Conservation (phyloP, 163 green algal genomes). For the Chlorella variabilis region DNA sequence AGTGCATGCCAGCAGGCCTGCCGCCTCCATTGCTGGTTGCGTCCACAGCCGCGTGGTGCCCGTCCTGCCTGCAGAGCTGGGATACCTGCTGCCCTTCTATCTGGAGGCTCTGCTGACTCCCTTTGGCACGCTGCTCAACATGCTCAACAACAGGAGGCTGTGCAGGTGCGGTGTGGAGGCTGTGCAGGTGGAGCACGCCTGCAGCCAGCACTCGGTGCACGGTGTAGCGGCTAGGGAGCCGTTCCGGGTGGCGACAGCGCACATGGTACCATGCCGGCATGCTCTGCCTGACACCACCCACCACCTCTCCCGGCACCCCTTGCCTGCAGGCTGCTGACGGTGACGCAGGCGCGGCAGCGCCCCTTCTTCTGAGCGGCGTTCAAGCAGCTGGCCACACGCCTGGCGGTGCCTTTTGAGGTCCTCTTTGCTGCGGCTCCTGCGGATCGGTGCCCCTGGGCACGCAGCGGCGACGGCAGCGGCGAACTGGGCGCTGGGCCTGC, state of each 20-base stretch:
- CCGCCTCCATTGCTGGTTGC: neutral
- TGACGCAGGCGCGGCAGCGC: neutral
- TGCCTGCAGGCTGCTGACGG: conserved; percentile 11
- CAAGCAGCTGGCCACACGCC: neutral
- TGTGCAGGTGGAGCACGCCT: neutral
- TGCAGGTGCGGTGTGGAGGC: conserved; percentile 6
- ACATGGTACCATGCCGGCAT: no score
- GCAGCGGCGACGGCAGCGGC: neutral
- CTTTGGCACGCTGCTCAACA: neutral
- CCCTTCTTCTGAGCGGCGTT: neutral
- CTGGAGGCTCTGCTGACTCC: neutral
- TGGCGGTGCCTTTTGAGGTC: neutral
- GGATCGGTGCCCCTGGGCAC: neutral
- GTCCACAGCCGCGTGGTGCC: no score
- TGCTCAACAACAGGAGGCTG: conserved; percentile 31
- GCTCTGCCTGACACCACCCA: neutral
- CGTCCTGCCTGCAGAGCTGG: neutral
- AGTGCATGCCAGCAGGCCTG: neutral
- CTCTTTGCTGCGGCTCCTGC: neutral
- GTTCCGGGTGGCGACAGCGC: no score
- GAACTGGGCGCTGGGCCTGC: neutral
- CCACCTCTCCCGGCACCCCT: neutral
- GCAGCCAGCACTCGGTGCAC: no score
- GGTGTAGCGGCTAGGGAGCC: no score
- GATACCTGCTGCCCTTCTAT: conserved; percentile 19